phyloP scores from a whole-genome alignment of 495 filamentous ascomycete species.

The Filosporella fistucella region DNA sequence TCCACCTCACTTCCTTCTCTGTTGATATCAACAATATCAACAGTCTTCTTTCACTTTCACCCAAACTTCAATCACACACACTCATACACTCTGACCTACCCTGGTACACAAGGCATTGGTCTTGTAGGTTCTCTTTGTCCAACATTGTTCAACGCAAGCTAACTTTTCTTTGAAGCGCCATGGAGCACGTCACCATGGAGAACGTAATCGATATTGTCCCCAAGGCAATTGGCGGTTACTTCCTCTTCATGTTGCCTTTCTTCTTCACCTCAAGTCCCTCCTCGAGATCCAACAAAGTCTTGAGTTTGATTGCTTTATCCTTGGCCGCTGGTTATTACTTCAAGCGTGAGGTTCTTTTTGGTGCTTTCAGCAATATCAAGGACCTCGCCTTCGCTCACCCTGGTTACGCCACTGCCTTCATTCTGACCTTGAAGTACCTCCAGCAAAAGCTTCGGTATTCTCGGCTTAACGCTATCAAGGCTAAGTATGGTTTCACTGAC shows the following conservation, averaged over 20 bases:
- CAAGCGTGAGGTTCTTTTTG: neutral
- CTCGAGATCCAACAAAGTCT: neutral
- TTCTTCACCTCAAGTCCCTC: constrained; percentile 5
- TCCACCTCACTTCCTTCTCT: too few relatives aligned
- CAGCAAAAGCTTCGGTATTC: constrained; percentile 16
- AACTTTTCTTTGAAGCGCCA: too few relatives aligned
- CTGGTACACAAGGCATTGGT: too few relatives aligned
- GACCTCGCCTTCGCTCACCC: neutral
- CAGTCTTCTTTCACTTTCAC: too few relatives aligned
- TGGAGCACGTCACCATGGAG: too few relatives aligned
- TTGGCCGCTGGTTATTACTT: neutral
- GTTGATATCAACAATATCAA: too few relatives aligned
- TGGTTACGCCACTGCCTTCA: neutral
- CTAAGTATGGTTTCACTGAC: constrained; percentile 21
- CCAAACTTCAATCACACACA: too few relatives aligned
- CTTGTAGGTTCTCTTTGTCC: too few relatives aligned
- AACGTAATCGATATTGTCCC: too few relatives aligned
- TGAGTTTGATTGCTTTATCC: neutral
- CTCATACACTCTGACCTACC: too few relatives aligned
- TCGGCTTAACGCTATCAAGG: constrained; percentile 21
- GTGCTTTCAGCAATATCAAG: neutral
- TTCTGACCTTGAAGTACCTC: constrained; percentile 6
- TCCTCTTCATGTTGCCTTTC: neutral
- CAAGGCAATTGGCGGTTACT: too few relatives aligned
- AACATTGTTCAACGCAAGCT: too few relatives aligned